Evolutionary conservation across 2,329 filamentous ascomycete genomes (phyloP), one percentile per base, ranked within the genome.

Genomic region (Aspergillus ustus): DNA sequence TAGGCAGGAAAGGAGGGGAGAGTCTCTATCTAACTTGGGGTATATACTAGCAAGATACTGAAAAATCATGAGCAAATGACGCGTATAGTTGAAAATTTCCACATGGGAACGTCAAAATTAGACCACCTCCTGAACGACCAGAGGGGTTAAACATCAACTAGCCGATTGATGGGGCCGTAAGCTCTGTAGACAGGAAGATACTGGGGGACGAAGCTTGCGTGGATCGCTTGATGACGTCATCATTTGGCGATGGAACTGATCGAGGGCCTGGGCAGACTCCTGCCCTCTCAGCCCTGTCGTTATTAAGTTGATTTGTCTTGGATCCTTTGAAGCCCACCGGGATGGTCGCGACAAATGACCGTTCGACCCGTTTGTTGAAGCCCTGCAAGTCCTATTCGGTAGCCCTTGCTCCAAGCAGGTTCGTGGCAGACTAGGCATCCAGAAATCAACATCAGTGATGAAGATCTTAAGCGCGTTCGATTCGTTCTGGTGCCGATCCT

Each of bases 1-100:
- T 57, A 34, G 48, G 22, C 28, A 34, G 44, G 34, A 19, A 51
- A 60, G 9, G 11, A 28, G n/a, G 46, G 52, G 43, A 29, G 52
- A 43, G 13, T 20, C n/a, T 20, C 22, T 17, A 8, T 52, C 19
- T 52, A 15, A 40, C 34, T 40, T 40, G 34, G 34, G 15, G 34
- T 40, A 40, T 40, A 40, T 40, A 40, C 34, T 13, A 40, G 34
- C 11, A 40, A 13, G 34, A 13, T 40, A 40, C 34, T 5, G 34
- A 40, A 40, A 40, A 40, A 15, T 40, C 15, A 40, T 40, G 34
- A 40, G 34, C 34, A 40, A 40, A 17, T 40, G 34, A 40, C 34
- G 34, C 34, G 11, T 40, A 40, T 40, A 5, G 13, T 40, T 40
- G 13, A 3, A 25, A 11, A 15, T 40, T 13, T 1, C 34, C 34